Percentiles rank a stretch among this genome's conserved stretches.
Conservation (phyloP, 148 eudicot genomes). For the Simmondsia chinensis region DNA sequence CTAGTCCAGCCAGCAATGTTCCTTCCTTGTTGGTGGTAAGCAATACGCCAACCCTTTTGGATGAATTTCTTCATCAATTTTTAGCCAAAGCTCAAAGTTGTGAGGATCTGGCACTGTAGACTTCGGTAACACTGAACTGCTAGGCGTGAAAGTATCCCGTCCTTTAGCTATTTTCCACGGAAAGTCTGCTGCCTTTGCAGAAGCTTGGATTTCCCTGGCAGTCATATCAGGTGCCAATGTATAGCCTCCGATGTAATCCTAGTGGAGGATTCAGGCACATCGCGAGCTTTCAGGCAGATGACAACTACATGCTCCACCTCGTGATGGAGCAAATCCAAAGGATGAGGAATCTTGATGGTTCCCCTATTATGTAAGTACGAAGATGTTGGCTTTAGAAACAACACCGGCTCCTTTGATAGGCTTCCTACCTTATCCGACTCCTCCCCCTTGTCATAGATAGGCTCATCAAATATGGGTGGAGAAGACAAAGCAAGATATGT, state of each 20-base stretch:
- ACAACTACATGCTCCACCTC: conserved; percentile 97
- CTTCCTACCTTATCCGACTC: too few species aligned
- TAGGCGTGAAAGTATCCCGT: conserved; percentile 98
- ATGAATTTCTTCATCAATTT: too few species aligned
- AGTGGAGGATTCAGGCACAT: conserved; percentile 71
- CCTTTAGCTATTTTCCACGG: conserved; percentile 95
- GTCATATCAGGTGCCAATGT: conserved; percentile 90
- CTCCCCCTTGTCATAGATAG: too few species aligned
- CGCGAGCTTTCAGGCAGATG: conserved; percentile 76
- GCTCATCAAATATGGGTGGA: too few species aligned
- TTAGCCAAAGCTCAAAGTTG: conserved; percentile 82
- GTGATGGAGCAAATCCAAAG: conserved; percentile 60
- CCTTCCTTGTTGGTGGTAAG: too few species aligned
- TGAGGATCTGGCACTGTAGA: conserved; percentile 80
- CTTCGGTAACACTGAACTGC: conserved; percentile 60
- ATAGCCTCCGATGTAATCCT: conserved; percentile 88
- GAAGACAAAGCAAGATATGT: too few species aligned
- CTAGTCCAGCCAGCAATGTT: too few species aligned
- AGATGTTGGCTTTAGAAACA: conserved; percentile 95
- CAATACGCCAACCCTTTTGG: too few species aligned
- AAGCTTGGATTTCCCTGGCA: conserved; percentile 78
- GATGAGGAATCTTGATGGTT: conserved; percentile 80
- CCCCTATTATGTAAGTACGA: conserved; percentile 87
- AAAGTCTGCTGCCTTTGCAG: conserved; percentile 91
- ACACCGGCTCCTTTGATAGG: conserved; percentile 97